Evolutionary conservation across 768 basidiomycete genomes (phyloP).

Genomic region (Termitomyces sp.): DNA sequence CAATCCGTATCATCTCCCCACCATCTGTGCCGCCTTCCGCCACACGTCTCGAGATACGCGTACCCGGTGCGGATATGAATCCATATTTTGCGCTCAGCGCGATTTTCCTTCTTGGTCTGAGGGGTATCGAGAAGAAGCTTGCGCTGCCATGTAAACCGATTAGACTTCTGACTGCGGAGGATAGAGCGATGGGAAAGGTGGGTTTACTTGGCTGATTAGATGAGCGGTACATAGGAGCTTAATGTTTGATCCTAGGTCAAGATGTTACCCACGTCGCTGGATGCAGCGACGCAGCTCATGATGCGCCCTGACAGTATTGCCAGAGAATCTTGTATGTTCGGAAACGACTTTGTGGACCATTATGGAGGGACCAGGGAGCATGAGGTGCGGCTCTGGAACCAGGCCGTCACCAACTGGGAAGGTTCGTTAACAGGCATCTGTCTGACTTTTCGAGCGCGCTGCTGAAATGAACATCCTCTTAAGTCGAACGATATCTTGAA

Average conservation of each 20-base stretch:
- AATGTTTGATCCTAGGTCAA: slow-evolving; percentile 39
- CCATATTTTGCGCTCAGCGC: slow-evolving; percentile 86
- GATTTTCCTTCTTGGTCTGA: slow-evolving; percentile 80
- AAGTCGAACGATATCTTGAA: slow-evolving; percentile 85
- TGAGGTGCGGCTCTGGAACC: slow-evolving; percentile 81
- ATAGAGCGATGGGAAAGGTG: slow-evolving; percentile 53
- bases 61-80: slow-evolving; percentile 97
- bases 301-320: slow-evolving; percentile 75
- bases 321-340: slow-evolving; percentile 67
- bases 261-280: slow-evolving; percentile 75
- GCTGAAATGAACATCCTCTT: not conserved
- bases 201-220: slow-evolving; percentile 13
- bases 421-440: slow-evolving; percentile 39
- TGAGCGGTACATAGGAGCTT: slow-evolving; percentile 8
- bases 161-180: slow-evolving; percentile 47
- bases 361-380: slow-evolving; percentile 93
- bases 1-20: slow-evolving; percentile 87
- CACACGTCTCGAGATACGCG: slow-evolving; percentile 88
- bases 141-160: slow-evolving; percentile 68
- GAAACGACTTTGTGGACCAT: slow-evolving; percentile 90
- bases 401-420: slow-evolving; percentile 94
- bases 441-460: slow-evolving; percentile 8
- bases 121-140: slow-evolving; percentile 80
- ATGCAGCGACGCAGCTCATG: slow-evolving; percentile 77
- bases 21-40: slow-evolving; percentile 78